Evolutionary conservation across 2,329 filamentous ascomycete species (phyloP).

Genomic region (Fusarium sp.): DNA sequence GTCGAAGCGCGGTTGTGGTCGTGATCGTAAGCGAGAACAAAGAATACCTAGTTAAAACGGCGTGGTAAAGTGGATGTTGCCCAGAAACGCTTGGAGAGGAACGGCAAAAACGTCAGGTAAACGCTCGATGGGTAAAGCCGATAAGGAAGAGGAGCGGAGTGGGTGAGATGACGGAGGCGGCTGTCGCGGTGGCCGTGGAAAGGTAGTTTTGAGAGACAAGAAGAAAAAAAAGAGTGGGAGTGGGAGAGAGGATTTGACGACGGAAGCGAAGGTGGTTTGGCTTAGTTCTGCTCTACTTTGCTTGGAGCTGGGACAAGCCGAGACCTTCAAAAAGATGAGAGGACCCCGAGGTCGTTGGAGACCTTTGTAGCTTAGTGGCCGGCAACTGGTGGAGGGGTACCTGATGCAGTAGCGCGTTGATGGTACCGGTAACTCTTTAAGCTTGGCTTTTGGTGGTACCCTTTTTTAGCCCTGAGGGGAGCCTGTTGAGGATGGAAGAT

Average conservation of each 20-base stretch:
- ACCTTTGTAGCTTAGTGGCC: slow-evolving; percentile 37
- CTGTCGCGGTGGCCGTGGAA: slow-evolving; percentile 29
- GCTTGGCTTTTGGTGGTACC: slow-evolving; percentile 24
- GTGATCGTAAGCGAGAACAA: slow-evolving; percentile 38
- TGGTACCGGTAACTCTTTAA: slow-evolving; percentile 24
- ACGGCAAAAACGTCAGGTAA: slow-evolving; percentile 13
- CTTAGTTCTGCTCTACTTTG: slow-evolving; percentile 11
- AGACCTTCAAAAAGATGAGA: slow-evolving; percentile 13
- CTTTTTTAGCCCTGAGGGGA: slow-evolving; percentile 35
- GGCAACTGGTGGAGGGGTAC: slow-evolving; percentile 32
- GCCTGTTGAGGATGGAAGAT: slow-evolving; percentile 9
- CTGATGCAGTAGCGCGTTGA: slow-evolving; percentile 33
- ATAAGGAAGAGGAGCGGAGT: slow-evolving; percentile 7
- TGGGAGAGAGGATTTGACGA: slow-evolving; percentile 31
- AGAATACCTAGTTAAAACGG: slow-evolving; percentile 23
- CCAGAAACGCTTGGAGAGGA: slow-evolving; percentile 11
- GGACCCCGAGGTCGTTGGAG: slow-evolving; percentile 38
- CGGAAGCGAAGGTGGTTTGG: slow-evolving; percentile 25
- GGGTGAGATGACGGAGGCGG: slow-evolving; percentile 37
- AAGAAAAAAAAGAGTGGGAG: slow-evolving; percentile 33
- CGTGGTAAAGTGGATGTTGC: slow-evolving; percentile 23
- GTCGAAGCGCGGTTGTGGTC: slow-evolving; percentile 8
- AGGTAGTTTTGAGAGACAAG: slow-evolving; percentile 6
- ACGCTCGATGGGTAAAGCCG: slow-evolving; percentile 21
- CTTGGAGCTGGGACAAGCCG: slow-evolving; percentile 36